A percentile compares a stretch with the other conserved stretches of the same genome.
phyloP scores from a whole-genome alignment of 2,329 filamentous ascomycete species.

The Annulohypoxylon truncatum region DNA sequence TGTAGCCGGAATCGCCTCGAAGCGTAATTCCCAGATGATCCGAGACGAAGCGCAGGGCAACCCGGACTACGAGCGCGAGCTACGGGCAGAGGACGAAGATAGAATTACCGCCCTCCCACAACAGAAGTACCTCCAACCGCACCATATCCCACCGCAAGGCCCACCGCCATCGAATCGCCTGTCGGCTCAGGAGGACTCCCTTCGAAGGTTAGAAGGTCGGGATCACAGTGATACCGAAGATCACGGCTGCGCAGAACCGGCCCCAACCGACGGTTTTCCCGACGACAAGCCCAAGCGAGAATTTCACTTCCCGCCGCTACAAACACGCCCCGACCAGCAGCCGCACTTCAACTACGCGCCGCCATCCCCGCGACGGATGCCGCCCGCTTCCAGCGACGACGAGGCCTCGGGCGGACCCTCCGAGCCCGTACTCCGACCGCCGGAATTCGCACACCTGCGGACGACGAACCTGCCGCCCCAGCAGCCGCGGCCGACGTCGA shows the following conservation, averaged over 20 bases:
- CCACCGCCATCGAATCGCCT: slow-evolving; percentile 49
- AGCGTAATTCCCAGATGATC: slow-evolving; percentile 86
- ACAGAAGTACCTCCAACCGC: slow-evolving; percentile 70
- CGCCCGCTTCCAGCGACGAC: slow-evolving; percentile 32
- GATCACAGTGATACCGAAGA: slow-evolving; percentile 58
- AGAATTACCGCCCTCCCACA: slow-evolving; percentile 83
- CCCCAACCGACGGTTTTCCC: slow-evolving; percentile 45
- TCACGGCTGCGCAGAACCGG: slow-evolving; percentile 31
- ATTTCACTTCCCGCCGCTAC: slow-evolving; percentile 70
- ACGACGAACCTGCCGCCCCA: slow-evolving; percentile 55
- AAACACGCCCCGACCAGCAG: slow-evolving; percentile 58
- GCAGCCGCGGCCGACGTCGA: slow-evolving; percentile 62
- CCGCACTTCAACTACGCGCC: slow-evolving; percentile 72
- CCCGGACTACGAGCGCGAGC: slow-evolving; percentile 79
- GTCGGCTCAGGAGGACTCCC: slow-evolving; percentile 59
- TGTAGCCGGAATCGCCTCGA: slow-evolving; percentile 86
- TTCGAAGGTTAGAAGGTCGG: slow-evolving; percentile 62
- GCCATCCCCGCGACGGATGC: slow-evolving; percentile 55
- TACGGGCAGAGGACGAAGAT: slow-evolving; percentile 86
- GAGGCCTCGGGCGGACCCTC: slow-evolving; percentile 16
- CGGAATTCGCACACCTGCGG: slow-evolving; percentile 69
- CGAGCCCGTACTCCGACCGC: slow-evolving; percentile 53
- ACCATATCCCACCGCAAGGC: slow-evolving; percentile 55
- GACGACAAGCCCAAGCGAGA: slow-evolving; percentile 54
- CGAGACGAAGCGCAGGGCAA: slow-evolving; percentile 84